phyloP scores from a whole-genome alignment of 768 basidiomycete species.

The Imleria badia region DNA sequence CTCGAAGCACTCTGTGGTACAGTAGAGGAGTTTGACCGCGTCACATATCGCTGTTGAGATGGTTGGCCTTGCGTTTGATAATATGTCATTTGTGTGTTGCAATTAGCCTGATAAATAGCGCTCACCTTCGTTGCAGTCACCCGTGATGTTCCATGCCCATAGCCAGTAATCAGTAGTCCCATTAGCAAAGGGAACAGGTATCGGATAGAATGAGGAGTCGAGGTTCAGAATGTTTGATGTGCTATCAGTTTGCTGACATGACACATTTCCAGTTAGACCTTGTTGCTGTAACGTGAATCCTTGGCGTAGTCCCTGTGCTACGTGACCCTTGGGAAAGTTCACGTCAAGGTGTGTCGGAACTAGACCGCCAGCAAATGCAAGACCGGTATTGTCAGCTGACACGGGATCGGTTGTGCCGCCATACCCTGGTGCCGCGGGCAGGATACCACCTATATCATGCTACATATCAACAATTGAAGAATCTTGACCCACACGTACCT shows the following conservation, averaged over 20 bases:
- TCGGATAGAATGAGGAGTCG: background rate
- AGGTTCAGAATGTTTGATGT: too few species aligned
- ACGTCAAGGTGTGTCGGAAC: background rate
- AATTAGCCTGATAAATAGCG: too few species aligned
- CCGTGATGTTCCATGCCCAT: slow-evolving; percentile 3
- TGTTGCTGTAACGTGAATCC: slow-evolving; percentile 10
- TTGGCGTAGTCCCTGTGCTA: background rate
- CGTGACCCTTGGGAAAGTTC: background rate
- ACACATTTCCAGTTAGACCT: slow-evolving; percentile 18
- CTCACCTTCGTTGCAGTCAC: background rate
- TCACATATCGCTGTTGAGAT: slow-evolving; percentile 4
- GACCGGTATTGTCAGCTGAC: background rate
- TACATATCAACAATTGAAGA: background rate
- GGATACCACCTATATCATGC: slow-evolving; percentile 4
- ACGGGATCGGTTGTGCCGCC: background rate
- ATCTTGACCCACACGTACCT: background rate
- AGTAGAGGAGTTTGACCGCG: background rate
- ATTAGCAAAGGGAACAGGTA: background rate
- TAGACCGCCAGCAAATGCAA: background rate
- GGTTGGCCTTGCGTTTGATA: background rate
- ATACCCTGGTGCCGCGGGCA: background rate
- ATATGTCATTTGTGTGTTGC: background rate
- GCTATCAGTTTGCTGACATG: too few species aligned
- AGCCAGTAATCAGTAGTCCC: slow-evolving; percentile 5
- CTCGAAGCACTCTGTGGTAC: background rate